These are phyloP conservation scores for Tricholoma hemisulphureum DNA, from an alignment of 768 basidiomycete species.

Conservation along the genomic window DNA sequence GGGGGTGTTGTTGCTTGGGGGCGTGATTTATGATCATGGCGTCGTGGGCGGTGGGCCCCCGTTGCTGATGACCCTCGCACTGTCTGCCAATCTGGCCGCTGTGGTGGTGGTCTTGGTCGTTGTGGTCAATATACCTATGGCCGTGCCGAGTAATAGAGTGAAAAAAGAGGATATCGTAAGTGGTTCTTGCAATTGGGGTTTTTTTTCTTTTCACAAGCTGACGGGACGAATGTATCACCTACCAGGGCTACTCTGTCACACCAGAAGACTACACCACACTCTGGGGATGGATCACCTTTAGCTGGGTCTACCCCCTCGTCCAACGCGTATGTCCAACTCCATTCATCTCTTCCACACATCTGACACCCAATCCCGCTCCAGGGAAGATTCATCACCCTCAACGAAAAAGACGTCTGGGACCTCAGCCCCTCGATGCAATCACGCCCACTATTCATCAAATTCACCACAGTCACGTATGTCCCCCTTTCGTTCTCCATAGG, in stretches of 20 bases:
- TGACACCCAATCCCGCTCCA: slow-evolving; percentile 9
- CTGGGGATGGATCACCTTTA: slow-evolving; percentile 69
- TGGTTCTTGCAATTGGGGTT: not conserved
- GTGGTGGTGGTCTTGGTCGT: slow-evolving; percentile 43
- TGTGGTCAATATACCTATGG: slow-evolving; percentile 63
- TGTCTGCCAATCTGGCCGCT: slow-evolving; percentile 43
- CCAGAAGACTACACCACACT: slow-evolving; percentile 78
- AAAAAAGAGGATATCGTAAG: slow-evolving; percentile 63
- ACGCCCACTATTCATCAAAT: slow-evolving; percentile 59
- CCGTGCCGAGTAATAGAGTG: slow-evolving; percentile 53
- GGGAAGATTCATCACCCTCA: slow-evolving; percentile 55
- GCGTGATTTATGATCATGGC: slow-evolving; percentile 49
- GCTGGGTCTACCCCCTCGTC: slow-evolving; percentile 69
- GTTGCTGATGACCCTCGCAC: slow-evolving; percentile 23
- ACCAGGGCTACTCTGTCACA: slow-evolving; percentile 52
- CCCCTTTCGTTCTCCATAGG: not conserved
- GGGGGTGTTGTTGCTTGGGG: slow-evolving; percentile 51
- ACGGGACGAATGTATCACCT: not conserved
- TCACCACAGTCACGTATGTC: slow-evolving; percentile 36
- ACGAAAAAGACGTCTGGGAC: slow-evolving; percentile 70
- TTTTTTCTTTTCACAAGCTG: not conserved
- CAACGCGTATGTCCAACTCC: slow-evolving; percentile 33
- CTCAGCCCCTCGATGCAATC: slow-evolving; percentile 70
- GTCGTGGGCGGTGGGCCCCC: slow-evolving; percentile 45
- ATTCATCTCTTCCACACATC: not conserved